phyloP scores from a whole-genome alignment of 2,329 filamentous ascomycete genomes.

The Xylariales sp. region DNA sequence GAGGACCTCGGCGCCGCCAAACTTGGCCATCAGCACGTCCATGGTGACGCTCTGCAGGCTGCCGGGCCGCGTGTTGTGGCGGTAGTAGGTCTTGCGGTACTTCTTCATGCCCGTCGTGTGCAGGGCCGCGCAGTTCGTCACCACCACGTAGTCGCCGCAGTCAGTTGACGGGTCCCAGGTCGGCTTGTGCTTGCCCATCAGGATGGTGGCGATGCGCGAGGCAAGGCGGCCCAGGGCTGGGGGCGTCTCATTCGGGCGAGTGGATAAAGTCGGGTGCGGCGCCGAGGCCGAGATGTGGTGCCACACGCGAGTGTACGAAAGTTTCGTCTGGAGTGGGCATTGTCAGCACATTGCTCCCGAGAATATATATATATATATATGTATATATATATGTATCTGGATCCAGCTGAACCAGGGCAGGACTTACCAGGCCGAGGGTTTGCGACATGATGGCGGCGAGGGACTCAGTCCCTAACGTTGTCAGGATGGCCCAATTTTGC shows the following conservation, averaged over 20 bases:
- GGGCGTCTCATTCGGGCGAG: slow-evolving; percentile 51
- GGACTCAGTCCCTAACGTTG: slow-evolving; percentile 14
- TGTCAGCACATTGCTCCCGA: no score
- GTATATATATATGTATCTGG: no score
- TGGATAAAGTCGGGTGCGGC: slow-evolving; percentile 59
- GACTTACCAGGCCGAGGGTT: slow-evolving; percentile 67
- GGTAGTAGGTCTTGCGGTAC: slow-evolving; percentile 92
- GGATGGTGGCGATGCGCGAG: slow-evolving; percentile 75
- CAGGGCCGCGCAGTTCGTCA: slow-evolving; percentile 81
- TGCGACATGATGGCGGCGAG: slow-evolving; percentile 63
- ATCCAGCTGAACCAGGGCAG: slow-evolving; percentile 6
- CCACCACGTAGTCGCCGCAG: slow-evolving; percentile 98
- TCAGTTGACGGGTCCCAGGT: slow-evolving; percentile 96
- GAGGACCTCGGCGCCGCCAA: slow-evolving; percentile 87
- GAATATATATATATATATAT: no score
- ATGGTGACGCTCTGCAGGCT: slow-evolving; percentile 85
- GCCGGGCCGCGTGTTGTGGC: slow-evolving; percentile 87
- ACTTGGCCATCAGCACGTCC: slow-evolving; percentile 87
- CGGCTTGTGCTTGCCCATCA: slow-evolving; percentile 99
- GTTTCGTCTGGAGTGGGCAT: slow-evolving; percentile 68
- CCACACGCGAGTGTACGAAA: slow-evolving; percentile 96
- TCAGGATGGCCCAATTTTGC: no score
- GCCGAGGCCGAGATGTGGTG: slow-evolving; percentile 74
- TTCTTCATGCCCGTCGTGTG: slow-evolving; percentile 89
- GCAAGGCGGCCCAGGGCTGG: slow-evolving; percentile 89